Conservation (phyloP, 2,329 filamentous ascomycete genomes). For the Aspergillus calidoustus region DNA sequence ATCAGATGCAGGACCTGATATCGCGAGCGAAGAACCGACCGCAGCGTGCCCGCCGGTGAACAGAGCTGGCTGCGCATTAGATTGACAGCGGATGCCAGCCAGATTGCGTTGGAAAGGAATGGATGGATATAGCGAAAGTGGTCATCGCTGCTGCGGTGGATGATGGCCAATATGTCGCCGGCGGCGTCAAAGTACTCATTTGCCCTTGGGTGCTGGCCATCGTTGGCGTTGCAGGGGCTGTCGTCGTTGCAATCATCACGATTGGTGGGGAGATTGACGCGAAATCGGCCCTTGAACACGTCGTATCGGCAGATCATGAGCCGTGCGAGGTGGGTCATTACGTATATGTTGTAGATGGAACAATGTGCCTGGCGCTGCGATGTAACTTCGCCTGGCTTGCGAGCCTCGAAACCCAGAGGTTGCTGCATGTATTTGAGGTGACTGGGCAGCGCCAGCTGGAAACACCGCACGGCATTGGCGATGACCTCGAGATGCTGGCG, state of each 20-base stretch:
- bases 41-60: background rate
- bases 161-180: constrained; percentile 16
- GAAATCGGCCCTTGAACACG: background rate
- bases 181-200: background rate
- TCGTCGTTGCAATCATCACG: background rate
- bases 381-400: background rate
- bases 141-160: constrained; percentile 32
- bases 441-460: constrained; percentile 34
- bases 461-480: constrained; percentile 38
- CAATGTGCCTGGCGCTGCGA: background rate
- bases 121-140: constrained; percentile 39
- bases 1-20: constrained; percentile 30
- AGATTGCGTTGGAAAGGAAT: constrained; percentile 39
- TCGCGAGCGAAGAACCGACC: constrained; percentile 23
- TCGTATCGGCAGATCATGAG: constrained; percentile 1
- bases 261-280: background rate
- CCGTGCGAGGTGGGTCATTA: background rate
- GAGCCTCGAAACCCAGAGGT: constrained; percentile 33
- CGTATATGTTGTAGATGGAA: background rate
- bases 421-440: constrained; percentile 36
- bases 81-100: constrained; percentile 39
- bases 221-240: too few relatives aligned
- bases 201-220: background rate
- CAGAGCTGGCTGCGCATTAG: constrained; percentile 23
- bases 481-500: constrained; percentile 35